A percentile compares a stretch with the other conserved stretches of the same genome.
phyloP scores from a whole-genome alignment of 306 rosid genomes.

The Fragaria nilgerrensis region DNA sequence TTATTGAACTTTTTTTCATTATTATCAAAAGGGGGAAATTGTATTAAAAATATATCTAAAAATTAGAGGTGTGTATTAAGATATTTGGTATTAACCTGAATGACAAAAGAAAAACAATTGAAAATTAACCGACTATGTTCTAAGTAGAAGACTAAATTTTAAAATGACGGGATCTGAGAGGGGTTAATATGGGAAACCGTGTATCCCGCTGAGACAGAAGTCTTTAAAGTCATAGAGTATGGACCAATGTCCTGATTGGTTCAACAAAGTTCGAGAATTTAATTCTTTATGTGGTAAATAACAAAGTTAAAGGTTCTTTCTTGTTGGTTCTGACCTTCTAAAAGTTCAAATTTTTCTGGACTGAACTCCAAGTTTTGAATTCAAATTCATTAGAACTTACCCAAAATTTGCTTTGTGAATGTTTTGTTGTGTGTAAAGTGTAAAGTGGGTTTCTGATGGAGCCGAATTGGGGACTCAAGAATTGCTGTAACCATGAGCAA shows the following conservation, averaged over 20 bases:
- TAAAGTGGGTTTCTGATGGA: constrained; percentile 22
- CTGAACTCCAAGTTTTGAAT: neutral
- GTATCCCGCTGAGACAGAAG: constrained; percentile 2
- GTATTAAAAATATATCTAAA: too few relatives aligned
- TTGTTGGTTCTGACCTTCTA: neutral
- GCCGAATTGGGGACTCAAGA: constrained; percentile 63
- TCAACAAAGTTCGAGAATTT: neutral
- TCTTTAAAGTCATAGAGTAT: neutral
- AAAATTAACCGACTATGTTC: neutral
- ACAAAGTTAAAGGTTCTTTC: neutral
- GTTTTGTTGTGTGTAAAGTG: neutral
- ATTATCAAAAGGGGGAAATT: too few relatives aligned
- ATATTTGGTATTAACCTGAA: too few relatives aligned
- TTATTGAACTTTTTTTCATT: too few relatives aligned
- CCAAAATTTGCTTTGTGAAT: neutral
- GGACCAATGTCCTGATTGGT: constrained; percentile 11
- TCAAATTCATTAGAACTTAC: neutral
- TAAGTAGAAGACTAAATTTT: neutral
- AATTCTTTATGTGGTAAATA: neutral
- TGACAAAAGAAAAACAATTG: neutral
- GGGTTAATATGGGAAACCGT: neutral
- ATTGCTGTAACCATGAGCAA: constrained; percentile 70
- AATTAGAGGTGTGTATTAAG: too few relatives aligned
- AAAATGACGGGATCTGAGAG: neutral
- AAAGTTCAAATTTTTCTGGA: constrained; percentile 9